Evolutionary conservation across 2,329 filamentous ascomycete species (phyloP).

Genomic region (Ophiostoma australiae): DNA sequence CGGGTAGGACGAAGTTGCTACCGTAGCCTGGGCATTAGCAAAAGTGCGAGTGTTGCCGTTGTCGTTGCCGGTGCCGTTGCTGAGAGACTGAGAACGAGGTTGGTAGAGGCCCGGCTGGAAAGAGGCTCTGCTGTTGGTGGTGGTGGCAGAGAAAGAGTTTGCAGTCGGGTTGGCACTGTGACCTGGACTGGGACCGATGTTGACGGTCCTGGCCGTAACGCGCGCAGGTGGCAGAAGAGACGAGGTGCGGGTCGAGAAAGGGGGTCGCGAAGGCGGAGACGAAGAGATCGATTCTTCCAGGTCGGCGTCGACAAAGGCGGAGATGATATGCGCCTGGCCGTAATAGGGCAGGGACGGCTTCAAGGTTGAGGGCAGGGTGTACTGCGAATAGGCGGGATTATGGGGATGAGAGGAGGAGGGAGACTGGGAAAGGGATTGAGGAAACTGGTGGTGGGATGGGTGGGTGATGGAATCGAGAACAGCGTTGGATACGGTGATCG

Average conservation of each 20-base stretch:
- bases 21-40: constrained; percentile 19
- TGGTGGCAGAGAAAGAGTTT: constrained; percentile 2
- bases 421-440: neutral
- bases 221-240: constrained; percentile 40
- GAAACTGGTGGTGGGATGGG: constrained; percentile 13
- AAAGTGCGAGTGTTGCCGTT: constrained; percentile 25
- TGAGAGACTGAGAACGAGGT: neutral
- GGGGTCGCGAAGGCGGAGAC: constrained; percentile 27
- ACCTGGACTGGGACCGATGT: neutral
- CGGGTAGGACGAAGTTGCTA: neutral
- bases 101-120: neutral
- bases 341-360: neutral
- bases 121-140: neutral
- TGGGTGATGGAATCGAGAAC: constrained; percentile 19
- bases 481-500: constrained; percentile 26
- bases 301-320: constrained; percentile 18
- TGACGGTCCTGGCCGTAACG: constrained; percentile 29
- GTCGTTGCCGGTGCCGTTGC: constrained; percentile 20
- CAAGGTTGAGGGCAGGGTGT: neutral
- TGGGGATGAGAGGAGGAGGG: neutral
- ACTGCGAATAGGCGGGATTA: neutral
- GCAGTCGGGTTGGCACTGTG: neutral
- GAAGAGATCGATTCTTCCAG: constrained; percentile 7
- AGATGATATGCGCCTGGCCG: constrained; percentile 19
- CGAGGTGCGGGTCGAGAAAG: constrained; percentile 40